phyloP scores from a whole-genome alignment of 352 stramenopile species.

The Phytophthora nicotianae region DNA sequence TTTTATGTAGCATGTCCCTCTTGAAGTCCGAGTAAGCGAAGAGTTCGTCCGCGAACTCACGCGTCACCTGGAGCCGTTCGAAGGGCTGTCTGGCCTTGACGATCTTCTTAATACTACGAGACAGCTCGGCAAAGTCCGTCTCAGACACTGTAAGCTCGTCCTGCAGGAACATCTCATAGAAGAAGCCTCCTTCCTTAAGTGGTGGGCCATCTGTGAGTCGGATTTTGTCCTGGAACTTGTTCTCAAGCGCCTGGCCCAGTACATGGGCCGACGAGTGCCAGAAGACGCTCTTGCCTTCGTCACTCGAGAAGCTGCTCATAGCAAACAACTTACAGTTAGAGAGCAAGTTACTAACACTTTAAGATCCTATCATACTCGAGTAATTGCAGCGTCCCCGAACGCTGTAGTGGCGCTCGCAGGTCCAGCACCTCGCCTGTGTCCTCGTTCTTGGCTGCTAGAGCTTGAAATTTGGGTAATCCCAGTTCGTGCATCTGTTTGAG shows the following conservation, averaged over 20 bases:
- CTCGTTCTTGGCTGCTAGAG: conserved; percentile 53
- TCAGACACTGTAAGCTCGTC: conserved; percentile 74
- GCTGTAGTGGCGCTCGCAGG: conserved; percentile 50
- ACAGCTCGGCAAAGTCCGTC: conserved; percentile 78
- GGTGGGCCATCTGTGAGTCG: conserved; percentile 95
- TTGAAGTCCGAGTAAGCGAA: conserved; percentile 97
- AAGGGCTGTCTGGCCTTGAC: conserved; percentile 95
- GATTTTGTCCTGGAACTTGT: conserved; percentile 96
- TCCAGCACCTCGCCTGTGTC: conserved; percentile 55
- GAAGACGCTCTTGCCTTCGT: conserved; percentile 89
- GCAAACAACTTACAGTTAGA: conserved; percentile 5
- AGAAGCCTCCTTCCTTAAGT: conserved; percentile 97
- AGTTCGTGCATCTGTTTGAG: conserved; percentile 61
- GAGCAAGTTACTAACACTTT: not conserved
- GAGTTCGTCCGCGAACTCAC: conserved; percentile 91
- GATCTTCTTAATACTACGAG: conserved; percentile 94
- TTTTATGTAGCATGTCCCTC: conserved; percentile 96
- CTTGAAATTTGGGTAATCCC: conserved; percentile 63
- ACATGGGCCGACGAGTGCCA: conserved; percentile 99
- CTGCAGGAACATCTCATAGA: conserved; percentile 95
- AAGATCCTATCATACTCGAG: conserved; percentile 60
- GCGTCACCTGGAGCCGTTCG: conserved; percentile 87
- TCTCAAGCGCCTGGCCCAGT: conserved; percentile 98
- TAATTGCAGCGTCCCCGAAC: conserved; percentile 52
- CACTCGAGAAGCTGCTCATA: conserved; percentile 56